Evolutionary conservation across 1,139 yeast species (phyloP).

Genomic region (Suhomyces coccinellae): DNA sequence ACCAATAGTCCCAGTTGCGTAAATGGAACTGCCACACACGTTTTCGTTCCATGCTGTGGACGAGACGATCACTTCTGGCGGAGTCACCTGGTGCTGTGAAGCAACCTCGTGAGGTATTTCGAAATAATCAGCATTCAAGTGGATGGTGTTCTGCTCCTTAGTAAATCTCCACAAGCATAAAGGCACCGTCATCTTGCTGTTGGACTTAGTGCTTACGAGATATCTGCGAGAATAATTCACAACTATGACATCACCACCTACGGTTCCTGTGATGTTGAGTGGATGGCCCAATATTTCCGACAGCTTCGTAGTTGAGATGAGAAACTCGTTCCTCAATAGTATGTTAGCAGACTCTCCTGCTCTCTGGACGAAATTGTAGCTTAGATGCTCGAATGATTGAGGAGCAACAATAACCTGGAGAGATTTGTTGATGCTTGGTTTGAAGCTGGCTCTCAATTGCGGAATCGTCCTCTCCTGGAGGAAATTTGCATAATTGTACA

Average conservation of each 20-base stretch:
- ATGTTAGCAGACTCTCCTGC: constrained; percentile 39
- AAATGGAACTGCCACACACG: constrained; percentile 51
- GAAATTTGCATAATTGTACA: constrained; percentile 45
- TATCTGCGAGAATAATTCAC: constrained; percentile 41
- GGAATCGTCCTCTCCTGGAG: constrained; percentile 31
- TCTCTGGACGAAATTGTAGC: constrained; percentile 31
- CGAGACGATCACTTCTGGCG: constrained; percentile 55
- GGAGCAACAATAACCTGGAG: constrained; percentile 29
- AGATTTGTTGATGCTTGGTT: constrained; percentile 31
- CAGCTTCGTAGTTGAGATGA: constrained; percentile 29
- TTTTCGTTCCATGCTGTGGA: constrained; percentile 65
- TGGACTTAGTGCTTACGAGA: constrained; percentile 33
- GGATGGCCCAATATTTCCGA: constrained; percentile 57
- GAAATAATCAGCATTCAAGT: constrained; percentile 29
- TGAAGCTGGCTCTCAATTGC: constrained; percentile 20
- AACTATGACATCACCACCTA: constrained; percentile 55
- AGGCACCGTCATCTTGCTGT: constrained; percentile 33
- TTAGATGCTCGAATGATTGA: constrained; percentile 27
- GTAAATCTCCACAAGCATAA: constrained; percentile 38
- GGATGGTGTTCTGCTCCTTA: constrained; percentile 17
- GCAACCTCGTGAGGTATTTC: constrained; percentile 31
- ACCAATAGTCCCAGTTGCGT: constrained; percentile 62
- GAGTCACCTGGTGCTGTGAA: constrained; percentile 41
- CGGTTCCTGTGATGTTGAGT: constrained; percentile 56
- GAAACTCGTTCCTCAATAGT: constrained; percentile 33